Evolutionary conservation across 2,329 filamentous ascomycete genomes (phyloP).

Genomic region (Chrysosporium keratinophilum): DNA sequence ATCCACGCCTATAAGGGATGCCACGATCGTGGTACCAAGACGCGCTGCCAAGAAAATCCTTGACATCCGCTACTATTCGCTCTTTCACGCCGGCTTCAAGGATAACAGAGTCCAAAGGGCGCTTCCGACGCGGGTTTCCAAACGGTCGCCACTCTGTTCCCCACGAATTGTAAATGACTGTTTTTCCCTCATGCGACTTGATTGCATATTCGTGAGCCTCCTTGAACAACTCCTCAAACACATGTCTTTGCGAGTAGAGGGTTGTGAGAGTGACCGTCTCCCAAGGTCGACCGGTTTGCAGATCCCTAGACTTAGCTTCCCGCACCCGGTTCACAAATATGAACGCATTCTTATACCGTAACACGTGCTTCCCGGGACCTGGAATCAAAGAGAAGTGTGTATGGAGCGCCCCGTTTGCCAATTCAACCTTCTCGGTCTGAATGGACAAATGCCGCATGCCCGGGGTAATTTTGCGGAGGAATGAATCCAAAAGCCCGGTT

Average conservation of each 20-base stretch:
- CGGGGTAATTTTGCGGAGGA: constrained; percentile 50
- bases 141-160: constrained; percentile 77
- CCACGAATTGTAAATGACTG: constrained; percentile 76
- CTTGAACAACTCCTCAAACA: constrained; percentile 81
- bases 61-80: constrained; percentile 65
- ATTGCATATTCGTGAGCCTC: constrained; percentile 75
- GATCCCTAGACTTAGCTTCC: constrained; percentile 66
- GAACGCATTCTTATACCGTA: constrained; percentile 78
- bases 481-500: constrained; percentile 39
- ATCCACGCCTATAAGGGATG: constrained; percentile 82
- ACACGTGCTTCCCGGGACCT: constrained; percentile 76
- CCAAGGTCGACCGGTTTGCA: constrained; percentile 77
- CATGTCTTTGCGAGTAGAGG: constrained; percentile 74
- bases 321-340: constrained; percentile 80
- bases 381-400: constrained; percentile 83
- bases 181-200: constrained; percentile 80
- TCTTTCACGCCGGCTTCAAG: constrained; percentile 77
- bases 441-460: constrained; percentile 55
- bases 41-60: constrained; percentile 66
- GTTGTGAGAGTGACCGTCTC: constrained; percentile 90
- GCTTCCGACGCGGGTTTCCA: constrained; percentile 73
- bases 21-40: constrained; percentile 92
- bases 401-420: constrained; percentile 56
- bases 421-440: constrained; percentile 51
- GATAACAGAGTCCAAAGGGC: constrained; percentile 79